These are phyloP conservation scores for Wickerhamomyces subpelliculosus DNA, from an alignment of 805 yeast genomes.

Conservation along the genomic window DNA sequence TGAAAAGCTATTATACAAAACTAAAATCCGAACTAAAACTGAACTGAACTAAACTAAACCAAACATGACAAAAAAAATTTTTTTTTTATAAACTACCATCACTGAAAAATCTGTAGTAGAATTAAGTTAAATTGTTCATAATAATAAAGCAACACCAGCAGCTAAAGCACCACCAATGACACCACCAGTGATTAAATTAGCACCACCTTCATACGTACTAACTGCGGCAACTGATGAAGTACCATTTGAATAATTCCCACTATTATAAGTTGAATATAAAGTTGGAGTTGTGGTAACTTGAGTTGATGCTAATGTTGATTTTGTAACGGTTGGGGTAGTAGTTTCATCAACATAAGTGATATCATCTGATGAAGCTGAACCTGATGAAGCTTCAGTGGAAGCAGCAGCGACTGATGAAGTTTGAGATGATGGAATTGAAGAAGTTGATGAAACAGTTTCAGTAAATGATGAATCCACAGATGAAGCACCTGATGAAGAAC, in stretches of 20 bases:
- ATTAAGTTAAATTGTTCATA: slow-evolving; percentile 4
- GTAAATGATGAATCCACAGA: not conserved
- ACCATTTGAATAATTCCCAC: slow-evolving; percentile 29
- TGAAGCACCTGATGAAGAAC: slow-evolving; percentile 1
- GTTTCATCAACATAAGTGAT: slow-evolving; percentile 41
- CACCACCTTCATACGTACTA: slow-evolving; percentile 18
- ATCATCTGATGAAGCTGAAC: slow-evolving; percentile 17
- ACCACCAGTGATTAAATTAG: slow-evolving; percentile 11
- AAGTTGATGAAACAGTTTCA: not conserved
- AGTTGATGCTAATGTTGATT: slow-evolving; percentile 41
- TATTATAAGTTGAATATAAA: slow-evolving; percentile 21
- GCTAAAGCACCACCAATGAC: slow-evolving; percentile 22
- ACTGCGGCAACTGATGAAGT: slow-evolving; percentile 34
- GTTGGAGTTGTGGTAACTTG: slow-evolving; percentile 31
- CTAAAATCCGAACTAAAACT: too few relatives aligned
- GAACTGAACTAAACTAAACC: too few relatives aligned
- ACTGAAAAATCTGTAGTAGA: too few relatives aligned
- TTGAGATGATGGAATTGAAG: too few relatives aligned
- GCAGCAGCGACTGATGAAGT: slow-evolving; percentile 1
- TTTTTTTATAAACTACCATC: too few relatives aligned
- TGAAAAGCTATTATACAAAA: too few relatives aligned
- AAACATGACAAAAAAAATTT: too few relatives aligned
- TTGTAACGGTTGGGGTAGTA: slow-evolving; percentile 41
- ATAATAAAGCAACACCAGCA: slow-evolving; percentile 21
- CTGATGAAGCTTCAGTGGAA: slow-evolving; percentile 1